Conservation (phyloP, 148 eudicot genomes). For the Silene latifolia region DNA sequence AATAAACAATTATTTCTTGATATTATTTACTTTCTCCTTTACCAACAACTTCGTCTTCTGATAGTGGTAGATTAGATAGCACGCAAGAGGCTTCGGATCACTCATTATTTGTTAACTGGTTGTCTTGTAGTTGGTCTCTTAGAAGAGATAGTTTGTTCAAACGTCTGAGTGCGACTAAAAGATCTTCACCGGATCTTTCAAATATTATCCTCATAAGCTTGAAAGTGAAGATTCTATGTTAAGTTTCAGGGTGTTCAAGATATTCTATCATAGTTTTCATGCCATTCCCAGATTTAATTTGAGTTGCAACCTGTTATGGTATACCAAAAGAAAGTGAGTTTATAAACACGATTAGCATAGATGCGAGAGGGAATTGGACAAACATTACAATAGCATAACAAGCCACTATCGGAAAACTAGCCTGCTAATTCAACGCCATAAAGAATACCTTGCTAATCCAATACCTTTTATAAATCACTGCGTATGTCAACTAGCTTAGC, state of each 20-base stretch:
- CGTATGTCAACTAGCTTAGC: no score
- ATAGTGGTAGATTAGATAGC: slow-evolving; percentile 53
- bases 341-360: neutral
- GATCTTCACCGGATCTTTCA: slow-evolving; percentile 37
- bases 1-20: no score
- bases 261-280: slow-evolving; percentile 37
- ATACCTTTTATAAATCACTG: neutral
- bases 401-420: neutral
- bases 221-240: slow-evolving; percentile 37
- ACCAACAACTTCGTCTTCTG: slow-evolving; percentile 52
- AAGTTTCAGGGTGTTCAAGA: slow-evolving; percentile 44
- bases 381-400: neutral
- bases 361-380: neutral
- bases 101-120: slow-evolving; percentile 37
- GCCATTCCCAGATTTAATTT: slow-evolving; percentile 48
- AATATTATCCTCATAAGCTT: slow-evolving; percentile 52
- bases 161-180: slow-evolving; percentile 34
- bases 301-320: slow-evolving; percentile 48
- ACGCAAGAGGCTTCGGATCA: slow-evolving; percentile 51
- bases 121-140: slow-evolving; percentile 38
- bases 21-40: no score
- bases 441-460: neutral
- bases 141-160: slow-evolving; percentile 40
- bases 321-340: neutral
- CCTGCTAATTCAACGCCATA: neutral